Percentiles rank a stretch among this genome's conserved stretches.
These are phyloP conservation scores for Morella rubra DNA, from an alignment of 306 rosid species.

Conservation along the genomic window DNA sequence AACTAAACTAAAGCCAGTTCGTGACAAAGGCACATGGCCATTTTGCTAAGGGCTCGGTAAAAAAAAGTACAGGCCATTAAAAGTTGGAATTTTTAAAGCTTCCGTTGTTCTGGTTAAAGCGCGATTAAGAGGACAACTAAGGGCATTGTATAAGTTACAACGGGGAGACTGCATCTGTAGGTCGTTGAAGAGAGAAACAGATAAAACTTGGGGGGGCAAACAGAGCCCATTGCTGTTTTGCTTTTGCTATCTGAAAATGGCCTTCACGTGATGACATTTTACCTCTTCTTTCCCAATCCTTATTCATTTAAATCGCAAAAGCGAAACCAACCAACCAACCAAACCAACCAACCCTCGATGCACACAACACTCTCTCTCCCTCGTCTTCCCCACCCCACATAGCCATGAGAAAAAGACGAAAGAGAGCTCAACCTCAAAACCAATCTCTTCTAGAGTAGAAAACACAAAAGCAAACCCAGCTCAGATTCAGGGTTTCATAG, in stretches of 20 bases:
- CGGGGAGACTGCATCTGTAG: neutral
- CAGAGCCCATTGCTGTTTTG: no score
- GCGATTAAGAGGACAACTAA: neutral
- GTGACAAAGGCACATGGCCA: no score
- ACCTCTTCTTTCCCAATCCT: neutral
- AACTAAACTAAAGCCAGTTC: no score
- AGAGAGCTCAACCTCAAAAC: conserved; percentile 25
- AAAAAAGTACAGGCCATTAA: no score
- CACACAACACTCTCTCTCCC: conserved; percentile 10
- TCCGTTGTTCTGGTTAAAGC: no score
- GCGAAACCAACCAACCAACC: conserved; percentile 5
- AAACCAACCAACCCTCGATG: neutral
- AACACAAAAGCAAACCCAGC: neutral
- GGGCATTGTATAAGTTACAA: neutral
- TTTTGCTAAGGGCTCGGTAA: no score
- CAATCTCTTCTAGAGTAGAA: neutral
- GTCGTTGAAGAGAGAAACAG: neutral
- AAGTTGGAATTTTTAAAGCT: neutral
- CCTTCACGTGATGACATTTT: conserved; percentile 40
- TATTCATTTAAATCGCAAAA: conserved; percentile 10
- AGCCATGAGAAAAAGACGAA: conserved; percentile 87
- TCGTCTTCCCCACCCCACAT: conserved; percentile 28
- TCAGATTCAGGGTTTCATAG: conserved; percentile 17
- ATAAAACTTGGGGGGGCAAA: neutral
- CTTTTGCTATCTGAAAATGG: conserved; percentile 23